Conservation (phyloP, 2,329 filamentous ascomycete species). For the Gliomastix tumulicola region DNA sequence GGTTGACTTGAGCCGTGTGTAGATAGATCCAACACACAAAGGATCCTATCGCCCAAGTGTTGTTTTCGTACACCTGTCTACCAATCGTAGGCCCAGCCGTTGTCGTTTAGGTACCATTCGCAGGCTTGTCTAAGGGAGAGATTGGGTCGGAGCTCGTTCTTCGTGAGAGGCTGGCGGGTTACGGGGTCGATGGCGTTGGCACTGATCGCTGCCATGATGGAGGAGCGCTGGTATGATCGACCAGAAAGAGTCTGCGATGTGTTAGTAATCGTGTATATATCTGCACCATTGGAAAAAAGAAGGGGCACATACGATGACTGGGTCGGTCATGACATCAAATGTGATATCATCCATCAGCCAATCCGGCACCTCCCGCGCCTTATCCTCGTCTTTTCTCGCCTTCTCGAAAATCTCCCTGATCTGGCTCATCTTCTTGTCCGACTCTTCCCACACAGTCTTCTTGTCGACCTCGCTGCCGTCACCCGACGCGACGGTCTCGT, state of each 20-base stretch:
- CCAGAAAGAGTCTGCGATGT: slow-evolving; percentile 67
- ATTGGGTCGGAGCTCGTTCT: slow-evolving; percentile 72
- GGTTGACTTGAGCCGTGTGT: too few relatives aligned
- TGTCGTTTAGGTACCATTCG: slow-evolving; percentile 75
- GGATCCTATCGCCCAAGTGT: too few relatives aligned
- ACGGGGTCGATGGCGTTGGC: slow-evolving; percentile 61
- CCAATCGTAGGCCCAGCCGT: slow-evolving; percentile 93
- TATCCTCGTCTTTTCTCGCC: slow-evolving; percentile 34
- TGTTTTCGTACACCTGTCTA: too few relatives aligned
- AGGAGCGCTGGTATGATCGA: slow-evolving; percentile 81
- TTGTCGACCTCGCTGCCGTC: slow-evolving; percentile 39
- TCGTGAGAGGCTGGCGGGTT: slow-evolving; percentile 66
- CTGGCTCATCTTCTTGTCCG: slow-evolving; percentile 33
- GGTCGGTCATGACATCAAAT: slow-evolving; percentile 69
- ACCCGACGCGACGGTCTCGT: slow-evolving; percentile 27
- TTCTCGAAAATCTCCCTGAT: slow-evolving; percentile 45
- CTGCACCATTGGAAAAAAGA: neutral
- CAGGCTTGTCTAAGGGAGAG: slow-evolving; percentile 75
- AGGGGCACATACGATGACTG: slow-evolving; percentile 40
- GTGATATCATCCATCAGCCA: slow-evolving; percentile 72
- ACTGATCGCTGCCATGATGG: slow-evolving; percentile 79
- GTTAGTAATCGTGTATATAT: neutral
- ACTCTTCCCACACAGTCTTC: slow-evolving; percentile 39
- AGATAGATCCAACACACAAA: too few relatives aligned
- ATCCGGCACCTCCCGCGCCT: slow-evolving; percentile 59